Evolutionary conservation across 441 rosid genomes (phyloP).

Genomic region (Erodium moschatum): DNA sequence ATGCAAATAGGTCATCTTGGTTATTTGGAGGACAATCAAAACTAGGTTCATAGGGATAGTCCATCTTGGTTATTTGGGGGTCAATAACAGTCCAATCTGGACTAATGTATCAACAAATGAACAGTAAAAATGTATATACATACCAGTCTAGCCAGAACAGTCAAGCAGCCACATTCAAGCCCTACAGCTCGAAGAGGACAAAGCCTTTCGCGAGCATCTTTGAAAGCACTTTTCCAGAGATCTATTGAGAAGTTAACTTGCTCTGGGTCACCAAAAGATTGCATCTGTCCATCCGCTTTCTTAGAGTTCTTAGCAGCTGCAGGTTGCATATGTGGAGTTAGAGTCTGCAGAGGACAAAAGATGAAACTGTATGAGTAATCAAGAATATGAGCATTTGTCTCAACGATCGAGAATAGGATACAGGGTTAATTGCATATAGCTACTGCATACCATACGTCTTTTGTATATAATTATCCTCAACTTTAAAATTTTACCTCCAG

Average conservation of each 20-base stretch:
- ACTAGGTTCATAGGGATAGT: too few species aligned
- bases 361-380: constrained; percentile 20
- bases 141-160: constrained; percentile 74
- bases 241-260: constrained; percentile 67
- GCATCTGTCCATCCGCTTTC: constrained; percentile 37
- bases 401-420: too few species aligned
- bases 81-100: too few species aligned
- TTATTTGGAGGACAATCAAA: too few species aligned
- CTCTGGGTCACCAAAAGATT: constrained; percentile 42
- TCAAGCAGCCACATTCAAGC: constrained; percentile 87
- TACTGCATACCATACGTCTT: too few species aligned
- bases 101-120: too few species aligned
- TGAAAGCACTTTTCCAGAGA: constrained; percentile 88
- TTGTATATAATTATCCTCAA: too few species aligned
- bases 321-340: constrained; percentile 89
- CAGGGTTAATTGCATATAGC: too few species aligned
- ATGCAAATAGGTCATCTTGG: too few species aligned
- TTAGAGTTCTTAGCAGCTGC: constrained; percentile 40
- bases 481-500: too few species aligned
- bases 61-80: too few species aligned
- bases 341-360: constrained; percentile 45
- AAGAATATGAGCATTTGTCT: neutral
- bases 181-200: constrained; percentile 94
- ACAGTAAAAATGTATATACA: neutral
- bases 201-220: constrained; percentile 85